phyloP scores from a whole-genome alignment of 345 rosid species.

The Brassica napus region DNA sequence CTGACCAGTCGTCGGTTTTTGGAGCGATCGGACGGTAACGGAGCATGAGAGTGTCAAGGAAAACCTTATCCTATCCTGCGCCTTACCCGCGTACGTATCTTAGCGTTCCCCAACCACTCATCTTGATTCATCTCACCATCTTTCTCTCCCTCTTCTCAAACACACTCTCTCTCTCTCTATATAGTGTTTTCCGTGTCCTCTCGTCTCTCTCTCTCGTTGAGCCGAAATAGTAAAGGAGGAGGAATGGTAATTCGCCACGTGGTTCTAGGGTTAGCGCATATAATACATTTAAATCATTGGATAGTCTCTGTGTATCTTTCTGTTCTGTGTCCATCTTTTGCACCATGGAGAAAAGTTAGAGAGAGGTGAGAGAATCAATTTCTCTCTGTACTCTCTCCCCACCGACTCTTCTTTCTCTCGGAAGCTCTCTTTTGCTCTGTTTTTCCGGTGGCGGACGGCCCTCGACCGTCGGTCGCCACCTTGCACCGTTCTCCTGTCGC shows the following conservation, averaged over 20 bases:
- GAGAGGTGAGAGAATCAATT: no score
- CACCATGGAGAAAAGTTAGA: neutral
- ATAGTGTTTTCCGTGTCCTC: constrained; percentile 11
- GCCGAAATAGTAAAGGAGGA: constrained; percentile 25
- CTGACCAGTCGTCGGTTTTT: constrained; percentile 53
- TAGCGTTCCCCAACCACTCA: constrained; percentile 38
- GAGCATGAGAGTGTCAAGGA: constrained; percentile 58
- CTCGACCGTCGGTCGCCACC: no score
- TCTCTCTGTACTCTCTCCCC: no score
- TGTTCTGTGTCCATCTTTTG: neutral
- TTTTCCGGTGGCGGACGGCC: no score
- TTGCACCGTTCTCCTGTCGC: no score
- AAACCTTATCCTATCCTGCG: constrained; percentile 45
- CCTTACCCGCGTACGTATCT: constrained; percentile 33
- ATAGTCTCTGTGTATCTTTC: constrained; percentile 8
- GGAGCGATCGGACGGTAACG: constrained; percentile 77
- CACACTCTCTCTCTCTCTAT: constrained; percentile 34
- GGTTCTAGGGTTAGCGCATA: constrained; percentile 43
- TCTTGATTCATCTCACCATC: constrained; percentile 32
- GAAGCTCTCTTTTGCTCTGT: no score
- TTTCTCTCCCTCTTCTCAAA: constrained; percentile 11
- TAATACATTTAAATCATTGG: constrained; percentile 35
- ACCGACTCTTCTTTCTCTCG: no score
- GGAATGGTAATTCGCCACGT: constrained; percentile 45
- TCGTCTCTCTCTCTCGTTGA: constrained; percentile 37